Base-by-base conservation (phyloP, 83 land plant species). In the Larix sibirica region DNA sequence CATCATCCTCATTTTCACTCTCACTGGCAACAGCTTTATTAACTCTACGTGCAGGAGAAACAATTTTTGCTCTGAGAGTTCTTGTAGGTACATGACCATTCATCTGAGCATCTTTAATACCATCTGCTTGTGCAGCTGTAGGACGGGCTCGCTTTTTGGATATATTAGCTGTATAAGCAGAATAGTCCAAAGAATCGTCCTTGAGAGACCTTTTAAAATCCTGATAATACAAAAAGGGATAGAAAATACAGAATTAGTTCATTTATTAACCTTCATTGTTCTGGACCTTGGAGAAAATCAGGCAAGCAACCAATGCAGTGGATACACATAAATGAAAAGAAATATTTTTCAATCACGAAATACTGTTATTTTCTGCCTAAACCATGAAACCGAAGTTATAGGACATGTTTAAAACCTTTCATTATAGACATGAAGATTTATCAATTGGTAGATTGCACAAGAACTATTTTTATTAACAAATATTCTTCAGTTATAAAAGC, bases 141-240 rank as follows among this genome's bases (percentile, higher is more conserved):
- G 94, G 88, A 12, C 92, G 87, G 56, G 91, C 88, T 78, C 88
- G 84, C 54, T 90, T 93, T 42, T 76, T 84, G 33, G 86, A n/a
- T 6, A 90, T 82, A 79, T 81, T 91, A 33, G 96, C 90, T 24
- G 96, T 87, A 84, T 94, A 95, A 13, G 87, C 67, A 9, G 98
- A 79, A 76, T 96, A 98, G 79, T 98, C 99, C 73, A 95, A 81
- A 2, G 96, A 83, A 77, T 98, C 99, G 71, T 96, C 99, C 89
- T 88, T 98, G 81, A 98, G 81, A 12, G 93, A 73, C 83, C 83
- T 84, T 86, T 98, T 98, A 69, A 92, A 96, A 21, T 92, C 97
- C 99, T 98, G 95, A 1, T 36, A 61, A 75, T 26, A 40, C 36
- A 18, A 40, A 7, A 81, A 69, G 36, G 4, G 44, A 17, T 14